Evolutionary conservation across 1,284 basidiomycete genomes (phyloP).

Genomic region (Porodaedalea pini): DNA sequence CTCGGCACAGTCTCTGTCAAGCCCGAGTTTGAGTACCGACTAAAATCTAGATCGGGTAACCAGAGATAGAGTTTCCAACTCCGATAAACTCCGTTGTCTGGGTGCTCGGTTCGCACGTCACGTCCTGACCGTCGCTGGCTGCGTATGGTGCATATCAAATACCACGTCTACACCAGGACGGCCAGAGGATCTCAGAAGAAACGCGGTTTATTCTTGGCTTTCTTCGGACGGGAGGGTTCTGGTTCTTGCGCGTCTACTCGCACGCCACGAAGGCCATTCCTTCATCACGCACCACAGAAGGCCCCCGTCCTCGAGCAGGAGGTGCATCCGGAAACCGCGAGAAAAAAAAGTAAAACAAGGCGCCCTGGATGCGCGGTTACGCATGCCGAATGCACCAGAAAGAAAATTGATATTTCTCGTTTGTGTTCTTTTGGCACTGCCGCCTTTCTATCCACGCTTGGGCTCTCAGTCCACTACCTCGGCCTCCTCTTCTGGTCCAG

Average conservation of each 20-base stretch:
- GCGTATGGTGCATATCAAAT: no score
- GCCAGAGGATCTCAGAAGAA: no score
- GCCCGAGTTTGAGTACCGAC: slow-evolving; percentile 1
- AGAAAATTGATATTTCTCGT: neutral
- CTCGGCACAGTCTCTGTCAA: neutral
- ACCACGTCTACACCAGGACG: no score
- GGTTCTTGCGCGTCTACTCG: no score
- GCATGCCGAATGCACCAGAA: no score
- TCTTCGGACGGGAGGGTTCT: no score
- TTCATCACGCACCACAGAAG: neutral
- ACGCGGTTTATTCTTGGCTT: no score
- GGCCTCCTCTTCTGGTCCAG: neutral
- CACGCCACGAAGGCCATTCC: slow-evolving; percentile 1
- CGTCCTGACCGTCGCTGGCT: no score
- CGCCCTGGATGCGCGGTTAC: no score
- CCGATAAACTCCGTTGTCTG: neutral
- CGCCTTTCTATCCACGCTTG: neutral
- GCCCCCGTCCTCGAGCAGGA: neutral
- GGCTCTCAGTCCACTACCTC: neutral
- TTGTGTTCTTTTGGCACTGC: neutral
- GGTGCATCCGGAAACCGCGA: neutral
- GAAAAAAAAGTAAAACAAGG: neutral
- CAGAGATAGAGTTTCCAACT: slow-evolving; percentile 5
- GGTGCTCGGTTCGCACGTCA: no score
- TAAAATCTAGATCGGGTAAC: slow-evolving; percentile 6